Conservation (phyloP, 2,329 filamentous ascomycete species). For the Fusarium palustre region DNA sequence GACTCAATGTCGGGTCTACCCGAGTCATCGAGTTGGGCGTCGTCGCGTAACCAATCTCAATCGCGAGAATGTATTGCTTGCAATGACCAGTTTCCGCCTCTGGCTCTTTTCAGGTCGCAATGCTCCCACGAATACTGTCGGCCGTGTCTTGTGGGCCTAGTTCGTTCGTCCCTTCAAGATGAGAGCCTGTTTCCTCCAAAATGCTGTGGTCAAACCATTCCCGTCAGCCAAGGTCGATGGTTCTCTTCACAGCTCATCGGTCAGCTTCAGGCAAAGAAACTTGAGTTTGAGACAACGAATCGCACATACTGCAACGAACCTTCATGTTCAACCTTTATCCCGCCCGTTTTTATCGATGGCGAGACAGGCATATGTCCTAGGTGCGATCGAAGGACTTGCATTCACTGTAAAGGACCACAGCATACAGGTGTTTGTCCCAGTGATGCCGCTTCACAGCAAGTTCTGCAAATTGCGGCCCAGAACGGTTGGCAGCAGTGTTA, state of each 20-base stretch:
- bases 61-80: not conserved
- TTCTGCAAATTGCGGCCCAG: conserved; percentile 55
- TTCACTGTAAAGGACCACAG: conserved; percentile 58
- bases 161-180: conserved; percentile 58
- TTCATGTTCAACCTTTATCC: conserved; percentile 63
- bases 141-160: conserved; percentile 59
- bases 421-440: conserved; percentile 62
- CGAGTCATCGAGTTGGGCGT: not conserved
- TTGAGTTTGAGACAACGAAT: conserved; percentile 62
- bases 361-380: conserved; percentile 55
- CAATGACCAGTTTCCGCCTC: not conserved
- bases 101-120: conserved; percentile 17
- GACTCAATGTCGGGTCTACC: not conserved
- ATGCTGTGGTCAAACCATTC: conserved; percentile 62
- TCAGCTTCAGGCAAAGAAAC: conserved; percentile 57
- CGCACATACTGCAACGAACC: conserved; percentile 62
- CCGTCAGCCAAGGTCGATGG: conserved; percentile 42
- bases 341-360: conserved; percentile 44
- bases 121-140: conserved; percentile 65
- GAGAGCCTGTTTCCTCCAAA: conserved; percentile 66
- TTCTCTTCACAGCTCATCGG: conserved; percentile 52
- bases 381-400: conserved; percentile 62
- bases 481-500: conserved; percentile 65
- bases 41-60: not conserved
- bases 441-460: conserved; percentile 54